phyloP scores from a whole-genome alignment of 306 rosid genomes.

The Canavalia ensiformis region DNA sequence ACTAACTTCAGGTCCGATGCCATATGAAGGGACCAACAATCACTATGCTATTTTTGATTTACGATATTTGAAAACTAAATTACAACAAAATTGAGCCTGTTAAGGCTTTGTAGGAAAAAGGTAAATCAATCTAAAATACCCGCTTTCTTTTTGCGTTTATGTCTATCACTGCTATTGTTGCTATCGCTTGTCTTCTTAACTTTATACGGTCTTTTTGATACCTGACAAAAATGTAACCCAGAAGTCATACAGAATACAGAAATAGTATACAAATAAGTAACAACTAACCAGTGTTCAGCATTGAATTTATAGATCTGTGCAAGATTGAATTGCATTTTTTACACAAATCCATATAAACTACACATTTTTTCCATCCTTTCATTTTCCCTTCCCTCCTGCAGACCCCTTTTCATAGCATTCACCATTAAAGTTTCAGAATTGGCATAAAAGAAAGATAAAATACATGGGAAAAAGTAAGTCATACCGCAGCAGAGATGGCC shows the following conservation, averaged over 20 bases:
- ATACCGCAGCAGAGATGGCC: constrained; percentile 66
- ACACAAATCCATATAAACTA: background rate
- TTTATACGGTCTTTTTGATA: constrained; percentile 54
- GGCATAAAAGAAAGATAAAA: constrained; percentile 20
- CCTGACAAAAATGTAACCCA: constrained; percentile 50
- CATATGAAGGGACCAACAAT: background rate
- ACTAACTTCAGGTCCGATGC: constrained; percentile 10
- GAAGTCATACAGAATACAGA: constrained; percentile 36
- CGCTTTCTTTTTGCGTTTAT: constrained; percentile 54
- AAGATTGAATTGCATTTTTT: constrained; percentile 5
- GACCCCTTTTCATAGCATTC: background rate
- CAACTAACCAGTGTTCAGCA: background rate
- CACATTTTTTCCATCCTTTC: background rate
- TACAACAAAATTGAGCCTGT: constrained; percentile 56
- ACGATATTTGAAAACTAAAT: constrained; percentile 7
- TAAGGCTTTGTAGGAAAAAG: constrained; percentile 38
- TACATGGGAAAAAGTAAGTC: background rate
- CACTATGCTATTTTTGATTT: constrained; percentile 12
- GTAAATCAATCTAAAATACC: constrained; percentile 45
- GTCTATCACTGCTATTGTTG: constrained; percentile 45
- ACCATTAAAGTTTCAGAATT: background rate
- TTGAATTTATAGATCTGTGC: constrained; percentile 6
- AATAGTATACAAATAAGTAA: background rate
- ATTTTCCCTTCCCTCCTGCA: background rate
- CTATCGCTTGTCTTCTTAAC: constrained; percentile 49